Conservation (phyloP, 257 asterid species). For the Osmanthus fragrans region DNA sequence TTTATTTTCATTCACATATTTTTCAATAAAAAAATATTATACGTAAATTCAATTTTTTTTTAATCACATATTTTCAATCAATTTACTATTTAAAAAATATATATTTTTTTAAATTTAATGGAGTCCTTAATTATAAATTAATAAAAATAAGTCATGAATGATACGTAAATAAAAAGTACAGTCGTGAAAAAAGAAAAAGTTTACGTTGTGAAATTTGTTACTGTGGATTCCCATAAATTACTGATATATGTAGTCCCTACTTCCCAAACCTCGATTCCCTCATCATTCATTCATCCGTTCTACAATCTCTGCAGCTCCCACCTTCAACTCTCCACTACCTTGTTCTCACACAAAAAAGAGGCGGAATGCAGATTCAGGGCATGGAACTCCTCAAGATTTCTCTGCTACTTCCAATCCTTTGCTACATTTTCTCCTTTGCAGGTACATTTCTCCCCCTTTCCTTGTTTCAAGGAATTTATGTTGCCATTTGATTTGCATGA, state of each 20-base stretch:
- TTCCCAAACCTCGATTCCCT: constrained; percentile 23
- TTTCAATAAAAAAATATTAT: no score
- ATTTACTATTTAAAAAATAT: no score
- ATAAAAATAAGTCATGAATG: no score
- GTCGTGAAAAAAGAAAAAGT: not conserved
- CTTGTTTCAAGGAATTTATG: not conserved
- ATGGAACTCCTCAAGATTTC: constrained; percentile 42
- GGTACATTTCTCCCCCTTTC: constrained; percentile 21
- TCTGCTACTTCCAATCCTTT: constrained; percentile 22
- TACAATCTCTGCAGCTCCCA: not conserved
- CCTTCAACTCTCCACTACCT: not conserved
- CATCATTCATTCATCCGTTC: constrained; percentile 9
- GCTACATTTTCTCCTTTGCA: constrained; percentile 37
- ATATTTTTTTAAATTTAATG: no score
- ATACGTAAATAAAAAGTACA: no score
- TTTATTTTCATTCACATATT: no score
- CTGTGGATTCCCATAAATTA: not conserved
- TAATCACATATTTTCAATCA: no score
- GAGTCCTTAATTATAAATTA: no score
- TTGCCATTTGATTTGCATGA: not conserved
- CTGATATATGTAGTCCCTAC: constrained; percentile 20
- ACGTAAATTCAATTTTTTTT: no score
- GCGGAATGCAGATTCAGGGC: constrained; percentile 5
- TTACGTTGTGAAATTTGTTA: not conserved
- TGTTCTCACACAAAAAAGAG: constrained; percentile 9